Evolutionary conservation across 1,284 basidiomycete species (phyloP).

Genomic region (Ustilago hordei): DNA sequence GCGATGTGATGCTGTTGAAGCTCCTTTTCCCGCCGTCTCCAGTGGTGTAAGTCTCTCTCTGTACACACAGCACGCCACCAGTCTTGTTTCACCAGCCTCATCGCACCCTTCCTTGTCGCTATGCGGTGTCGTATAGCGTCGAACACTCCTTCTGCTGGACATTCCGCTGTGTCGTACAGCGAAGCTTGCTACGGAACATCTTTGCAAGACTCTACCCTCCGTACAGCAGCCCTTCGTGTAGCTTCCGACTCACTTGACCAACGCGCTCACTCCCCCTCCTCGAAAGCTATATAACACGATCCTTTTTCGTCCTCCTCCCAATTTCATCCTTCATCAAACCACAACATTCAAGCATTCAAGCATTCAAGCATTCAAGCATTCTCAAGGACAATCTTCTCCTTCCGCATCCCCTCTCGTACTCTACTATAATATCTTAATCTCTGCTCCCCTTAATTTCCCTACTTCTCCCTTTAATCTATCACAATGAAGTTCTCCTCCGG

Average conservation of each 20-base stretch:
- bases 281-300: conserved; percentile 18
- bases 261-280: background rate
- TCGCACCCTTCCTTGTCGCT: too few relatives aligned
- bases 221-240: background rate
- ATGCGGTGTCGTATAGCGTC: background rate
- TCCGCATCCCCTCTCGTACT: conserved; percentile 13
- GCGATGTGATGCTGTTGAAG: background rate
- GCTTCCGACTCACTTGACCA: background rate
- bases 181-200: background rate
- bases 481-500: conserved; percentile 37
- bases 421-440: conserved; percentile 9
- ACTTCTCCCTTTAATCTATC: conserved; percentile 16
- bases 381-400: conserved; percentile 21
- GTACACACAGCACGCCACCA: background rate
- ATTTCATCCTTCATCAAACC: conserved; percentile 24
- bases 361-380: conserved; percentile 19
- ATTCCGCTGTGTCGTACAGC: conserved; percentile 1
- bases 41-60: background rate
- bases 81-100: background rate
- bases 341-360: conserved; percentile 20
- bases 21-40: background rate
- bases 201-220: background rate
- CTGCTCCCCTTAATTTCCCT: background rate
- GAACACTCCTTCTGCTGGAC: background rate
- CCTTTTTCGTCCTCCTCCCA: conserved; percentile 5